phyloP scores from a whole-genome alignment of 257 asterid species.

The Jaltomata sinuosa region DNA sequence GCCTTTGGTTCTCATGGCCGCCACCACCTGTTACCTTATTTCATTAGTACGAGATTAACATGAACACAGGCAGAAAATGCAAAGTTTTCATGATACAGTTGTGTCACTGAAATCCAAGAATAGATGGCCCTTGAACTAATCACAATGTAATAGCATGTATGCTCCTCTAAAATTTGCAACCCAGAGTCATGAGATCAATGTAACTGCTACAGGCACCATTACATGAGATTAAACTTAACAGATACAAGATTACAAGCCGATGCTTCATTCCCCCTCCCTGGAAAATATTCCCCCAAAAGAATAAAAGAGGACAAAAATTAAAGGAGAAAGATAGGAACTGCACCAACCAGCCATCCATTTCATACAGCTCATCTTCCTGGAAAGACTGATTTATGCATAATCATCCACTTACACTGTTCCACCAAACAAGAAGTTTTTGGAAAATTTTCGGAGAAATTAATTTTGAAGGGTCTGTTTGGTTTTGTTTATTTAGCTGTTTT shows the following conservation, averaged over 20 bases:
- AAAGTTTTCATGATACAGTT: background rate
- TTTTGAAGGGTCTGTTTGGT: background rate
- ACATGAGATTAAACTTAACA: background rate
- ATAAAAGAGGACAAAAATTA: background rate
- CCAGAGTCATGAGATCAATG: background rate
- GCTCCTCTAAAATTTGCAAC: background rate
- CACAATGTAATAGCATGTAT: background rate
- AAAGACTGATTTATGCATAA: background rate
- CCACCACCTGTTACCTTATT: conserved; percentile 49
- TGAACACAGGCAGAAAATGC: background rate
- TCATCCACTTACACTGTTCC: background rate
- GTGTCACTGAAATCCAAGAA: background rate
- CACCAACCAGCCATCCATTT: background rate
- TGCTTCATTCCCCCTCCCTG: background rate
- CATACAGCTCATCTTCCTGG: background rate
- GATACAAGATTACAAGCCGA: background rate
- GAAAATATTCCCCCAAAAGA: background rate
- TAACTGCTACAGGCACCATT: background rate
- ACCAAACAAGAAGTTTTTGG: background rate
- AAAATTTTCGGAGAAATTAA: background rate
- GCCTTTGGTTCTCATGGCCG: conserved; percentile 69
- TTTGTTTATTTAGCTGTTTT: background rate
- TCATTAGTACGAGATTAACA: background rate
- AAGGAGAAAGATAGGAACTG: background rate
- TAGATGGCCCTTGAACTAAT: background rate